Percentiles rank a stretch among this genome's conserved stretches.
Evolutionary conservation across 176 grass and related monocot genomes (phyloP).

Genomic region (Ampelocalamus luodianensis): DNA sequence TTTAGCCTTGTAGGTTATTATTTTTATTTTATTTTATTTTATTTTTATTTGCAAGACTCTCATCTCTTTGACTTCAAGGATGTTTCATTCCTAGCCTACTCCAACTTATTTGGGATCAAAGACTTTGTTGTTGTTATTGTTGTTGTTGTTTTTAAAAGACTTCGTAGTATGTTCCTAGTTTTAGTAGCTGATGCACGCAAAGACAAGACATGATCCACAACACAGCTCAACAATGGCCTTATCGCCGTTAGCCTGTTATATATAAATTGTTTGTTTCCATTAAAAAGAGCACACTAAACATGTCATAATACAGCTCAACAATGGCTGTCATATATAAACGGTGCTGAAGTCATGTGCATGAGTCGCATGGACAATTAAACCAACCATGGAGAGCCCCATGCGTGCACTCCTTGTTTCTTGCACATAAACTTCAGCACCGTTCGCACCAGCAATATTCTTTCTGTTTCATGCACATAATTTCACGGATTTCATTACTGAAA

Average conservation of each 20-base stretch:
- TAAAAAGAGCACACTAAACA: neutral
- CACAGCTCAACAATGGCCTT: neutral
- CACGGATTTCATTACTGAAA: neutral
- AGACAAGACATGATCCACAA: neutral
- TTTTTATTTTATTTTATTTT: too few species aligned
- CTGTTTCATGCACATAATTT: neutral
- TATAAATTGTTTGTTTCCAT: neutral
- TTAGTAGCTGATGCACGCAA: too few species aligned
- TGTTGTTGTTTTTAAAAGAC: too few species aligned
- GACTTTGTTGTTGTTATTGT: too few species aligned
- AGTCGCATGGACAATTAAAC: neutral
- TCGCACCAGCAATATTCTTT: neutral
- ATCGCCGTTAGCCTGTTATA: neutral
- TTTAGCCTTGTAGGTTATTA: too few species aligned
- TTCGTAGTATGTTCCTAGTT: too few species aligned
- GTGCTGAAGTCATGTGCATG: neutral
- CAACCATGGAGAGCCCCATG: neutral
- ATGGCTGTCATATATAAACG: neutral
- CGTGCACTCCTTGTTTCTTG: slow-evolving; percentile 30
- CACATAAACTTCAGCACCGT: neutral
- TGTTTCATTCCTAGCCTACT: too few species aligned
- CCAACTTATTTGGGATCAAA: too few species aligned
- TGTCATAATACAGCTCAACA: neutral
- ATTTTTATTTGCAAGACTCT: too few species aligned
- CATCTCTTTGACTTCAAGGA: too few species aligned